phyloP scores from a whole-genome alignment of 352 stramenopile genomes.

The Pythium diclinum region DNA sequence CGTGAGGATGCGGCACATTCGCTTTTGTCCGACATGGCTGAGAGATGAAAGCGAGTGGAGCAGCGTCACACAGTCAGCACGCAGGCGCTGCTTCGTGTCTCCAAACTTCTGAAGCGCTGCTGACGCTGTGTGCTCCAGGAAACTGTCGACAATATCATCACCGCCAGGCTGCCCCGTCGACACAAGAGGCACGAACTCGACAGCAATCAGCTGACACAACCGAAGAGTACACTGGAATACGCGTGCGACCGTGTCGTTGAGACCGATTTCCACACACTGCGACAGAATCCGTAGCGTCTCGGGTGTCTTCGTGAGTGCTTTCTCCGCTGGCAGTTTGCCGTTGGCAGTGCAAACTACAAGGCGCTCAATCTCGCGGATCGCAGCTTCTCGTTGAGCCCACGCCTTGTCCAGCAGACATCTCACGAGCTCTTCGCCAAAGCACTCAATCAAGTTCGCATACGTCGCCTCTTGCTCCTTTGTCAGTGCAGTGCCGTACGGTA shows the following conservation, averaged over 20 bases:
- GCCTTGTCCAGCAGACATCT: constrained; percentile 78
- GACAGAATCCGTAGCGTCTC: constrained; percentile 58
- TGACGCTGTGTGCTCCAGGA: constrained; percentile 53
- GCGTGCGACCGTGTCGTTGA: constrained; percentile 73
- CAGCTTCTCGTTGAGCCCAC: constrained; percentile 72
- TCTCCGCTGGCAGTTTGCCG: constrained; percentile 40
- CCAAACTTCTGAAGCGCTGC: constrained; percentile 71
- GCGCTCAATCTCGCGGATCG: constrained; percentile 70
- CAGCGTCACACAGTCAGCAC: constrained; percentile 67
- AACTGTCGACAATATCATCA: constrained; percentile 52
- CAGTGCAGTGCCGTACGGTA: constrained; percentile 72
- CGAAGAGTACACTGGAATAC: constrained; percentile 79
- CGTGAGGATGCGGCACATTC: constrained; percentile 61
- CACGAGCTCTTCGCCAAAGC: constrained; percentile 67
- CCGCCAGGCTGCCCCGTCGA: constrained; percentile 18
- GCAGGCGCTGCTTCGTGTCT: constrained; percentile 73
- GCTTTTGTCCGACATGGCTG: constrained; percentile 51
- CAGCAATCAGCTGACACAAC: constrained; percentile 62
- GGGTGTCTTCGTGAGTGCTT: constrained; percentile 48
- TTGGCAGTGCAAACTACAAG: constrained; percentile 54
- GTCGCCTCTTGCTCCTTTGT: constrained; percentile 55
- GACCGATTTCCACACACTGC: constrained; percentile 54
- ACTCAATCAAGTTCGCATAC: constrained; percentile 49
- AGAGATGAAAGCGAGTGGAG: constrained; percentile 61
- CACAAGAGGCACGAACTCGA: constrained; percentile 68